phyloP scores from a whole-genome alignment of 805 yeast species.

The Myxozyma vanderwaltii region DNA sequence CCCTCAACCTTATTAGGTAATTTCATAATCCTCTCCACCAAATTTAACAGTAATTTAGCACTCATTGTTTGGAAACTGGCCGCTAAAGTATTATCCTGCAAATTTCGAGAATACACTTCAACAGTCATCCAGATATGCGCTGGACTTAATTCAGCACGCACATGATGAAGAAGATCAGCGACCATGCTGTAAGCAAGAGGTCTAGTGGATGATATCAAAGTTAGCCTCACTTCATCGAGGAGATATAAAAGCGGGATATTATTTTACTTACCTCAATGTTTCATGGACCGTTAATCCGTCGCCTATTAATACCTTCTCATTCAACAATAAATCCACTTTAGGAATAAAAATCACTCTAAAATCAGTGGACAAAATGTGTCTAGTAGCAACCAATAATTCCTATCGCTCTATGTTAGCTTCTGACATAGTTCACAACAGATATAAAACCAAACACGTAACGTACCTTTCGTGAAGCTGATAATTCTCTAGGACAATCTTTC shows the following conservation, averaged over 20 bases:
- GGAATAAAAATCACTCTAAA: constrained; percentile 80
- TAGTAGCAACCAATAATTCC: constrained; percentile 87
- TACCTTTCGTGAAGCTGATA: constrained; percentile 79
- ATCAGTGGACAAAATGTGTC: constrained; percentile 92
- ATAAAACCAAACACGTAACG: neutral
- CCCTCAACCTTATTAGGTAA: constrained; percentile 73
- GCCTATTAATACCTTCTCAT: constrained; percentile 85
- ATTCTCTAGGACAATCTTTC: constrained; percentile 94
- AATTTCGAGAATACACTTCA: constrained; percentile 71
- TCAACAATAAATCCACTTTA: constrained; percentile 79
- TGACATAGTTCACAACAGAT: no score
- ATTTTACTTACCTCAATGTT: constrained; percentile 56
- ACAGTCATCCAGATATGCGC: constrained; percentile 88
- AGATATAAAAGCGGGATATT: neutral
- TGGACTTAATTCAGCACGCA: constrained; percentile 77
- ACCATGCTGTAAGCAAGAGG: constrained; percentile 94
- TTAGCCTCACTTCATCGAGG: neutral
- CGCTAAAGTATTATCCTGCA: constrained; percentile 80
- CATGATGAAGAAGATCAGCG: constrained; percentile 93
- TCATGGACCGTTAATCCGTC: constrained; percentile 90
- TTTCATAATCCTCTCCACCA: constrained; percentile 85
- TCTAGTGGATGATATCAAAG: constrained; percentile 13
- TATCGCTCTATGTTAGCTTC: neutral
- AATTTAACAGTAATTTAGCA: constrained; percentile 81
- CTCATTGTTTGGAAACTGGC: constrained; percentile 95